Evolutionary conservation across 2,329 filamentous ascomycete genomes (phyloP).

Genomic region (Botrytis squamosa): DNA sequence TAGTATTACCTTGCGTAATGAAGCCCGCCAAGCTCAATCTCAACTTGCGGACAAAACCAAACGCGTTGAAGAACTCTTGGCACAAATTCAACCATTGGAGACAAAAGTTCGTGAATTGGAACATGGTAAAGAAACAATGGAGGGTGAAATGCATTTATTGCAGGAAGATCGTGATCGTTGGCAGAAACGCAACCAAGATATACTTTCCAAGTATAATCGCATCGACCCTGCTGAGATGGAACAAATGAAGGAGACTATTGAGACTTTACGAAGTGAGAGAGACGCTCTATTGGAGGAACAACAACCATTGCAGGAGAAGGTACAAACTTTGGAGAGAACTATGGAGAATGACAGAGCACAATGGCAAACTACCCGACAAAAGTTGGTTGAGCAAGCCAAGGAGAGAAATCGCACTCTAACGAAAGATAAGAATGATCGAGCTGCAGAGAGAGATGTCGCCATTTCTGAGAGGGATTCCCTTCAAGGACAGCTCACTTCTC

Average conservation of each 20-base stretch:
- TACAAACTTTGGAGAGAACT: slow-evolving; percentile 52
- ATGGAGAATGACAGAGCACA: slow-evolving; percentile 54
- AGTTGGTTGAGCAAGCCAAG: slow-evolving; percentile 62
- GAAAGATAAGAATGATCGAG: slow-evolving; percentile 53
- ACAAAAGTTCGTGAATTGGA: slow-evolving; percentile 78
- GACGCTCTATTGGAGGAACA: slow-evolving; percentile 45
- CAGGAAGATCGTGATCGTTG: slow-evolving; percentile 91
- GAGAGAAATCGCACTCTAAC: slow-evolving; percentile 55
- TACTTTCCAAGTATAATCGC: slow-evolving; percentile 92
- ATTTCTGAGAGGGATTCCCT: slow-evolving; percentile 45
- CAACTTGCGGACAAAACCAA: slow-evolving; percentile 72
- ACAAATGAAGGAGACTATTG: slow-evolving; percentile 76
- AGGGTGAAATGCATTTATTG: slow-evolving; percentile 80
- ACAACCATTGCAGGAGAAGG: slow-evolving; percentile 51
- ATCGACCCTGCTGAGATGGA: slow-evolving; percentile 93
- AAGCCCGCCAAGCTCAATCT: slow-evolving; percentile 75
- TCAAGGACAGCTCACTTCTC: slow-evolving; percentile 36
- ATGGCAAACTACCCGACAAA: slow-evolving; percentile 54
- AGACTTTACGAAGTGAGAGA: slow-evolving; percentile 63
- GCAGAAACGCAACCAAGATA: slow-evolving; percentile 94
- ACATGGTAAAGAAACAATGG: slow-evolving; percentile 65
- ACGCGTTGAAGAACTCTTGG: slow-evolving; percentile 71
- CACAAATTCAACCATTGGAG: slow-evolving; percentile 78
- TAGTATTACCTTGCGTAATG: slow-evolving; percentile 84
- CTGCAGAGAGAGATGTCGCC: slow-evolving; percentile 44